phyloP scores from a whole-genome alignment of 768 basidiomycete species.

The Suillus luteus region DNA sequence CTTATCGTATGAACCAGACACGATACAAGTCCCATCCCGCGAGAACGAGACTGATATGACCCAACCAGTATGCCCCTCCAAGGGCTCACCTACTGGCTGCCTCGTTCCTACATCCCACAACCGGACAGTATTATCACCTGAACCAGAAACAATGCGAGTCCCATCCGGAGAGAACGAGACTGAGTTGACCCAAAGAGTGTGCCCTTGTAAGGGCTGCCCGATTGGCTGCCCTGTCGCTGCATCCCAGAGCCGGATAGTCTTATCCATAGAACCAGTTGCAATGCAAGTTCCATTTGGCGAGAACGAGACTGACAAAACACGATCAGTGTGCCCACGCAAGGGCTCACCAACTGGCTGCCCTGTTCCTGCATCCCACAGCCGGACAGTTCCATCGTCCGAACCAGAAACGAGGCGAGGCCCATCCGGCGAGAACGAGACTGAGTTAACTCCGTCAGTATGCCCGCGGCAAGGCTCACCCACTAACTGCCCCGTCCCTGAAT shows the following conservation, averaged over 20 bases:
- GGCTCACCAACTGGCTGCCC: constrained; percentile 10
- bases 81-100: neutral
- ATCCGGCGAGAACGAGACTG: constrained; percentile 6
- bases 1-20: neutral
- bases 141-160: neutral
- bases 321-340: neutral
- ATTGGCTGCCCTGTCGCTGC: neutral
- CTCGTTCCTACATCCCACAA: neutral
- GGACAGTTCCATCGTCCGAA: constrained; percentile 16
- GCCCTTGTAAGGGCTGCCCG: neutral
- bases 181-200: neutral
- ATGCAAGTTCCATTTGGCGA: neutral
- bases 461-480: neutral
- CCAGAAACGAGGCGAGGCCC: constrained; percentile 15
- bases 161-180: constrained; percentile 8
- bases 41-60: constrained; percentile 6
- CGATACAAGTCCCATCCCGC: neutral
- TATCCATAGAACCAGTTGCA: neutral
- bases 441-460: neutral
- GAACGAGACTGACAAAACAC: neutral
- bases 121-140: neutral
- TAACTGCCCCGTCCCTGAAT: too few species aligned
- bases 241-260: constrained; percentile 1
- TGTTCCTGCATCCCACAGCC: constrained; percentile 22
- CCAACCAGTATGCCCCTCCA: neutral